phyloP scores from a whole-genome alignment of 176 grass and related monocot species.

The Phoenix roebelenii region DNA sequence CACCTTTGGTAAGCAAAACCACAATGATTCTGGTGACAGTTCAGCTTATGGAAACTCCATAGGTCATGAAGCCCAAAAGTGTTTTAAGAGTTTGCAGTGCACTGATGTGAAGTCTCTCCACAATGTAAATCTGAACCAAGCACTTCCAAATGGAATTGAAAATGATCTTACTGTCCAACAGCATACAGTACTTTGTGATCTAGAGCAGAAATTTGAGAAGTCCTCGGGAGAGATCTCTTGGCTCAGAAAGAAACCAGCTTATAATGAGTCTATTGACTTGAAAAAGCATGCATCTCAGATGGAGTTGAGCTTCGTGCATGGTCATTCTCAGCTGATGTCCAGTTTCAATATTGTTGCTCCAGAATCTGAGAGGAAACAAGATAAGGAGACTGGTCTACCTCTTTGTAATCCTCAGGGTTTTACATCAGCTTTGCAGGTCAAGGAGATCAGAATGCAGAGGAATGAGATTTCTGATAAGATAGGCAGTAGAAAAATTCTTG shows the following conservation, averaged over 20 bases:
- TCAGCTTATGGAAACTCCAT: neutral
- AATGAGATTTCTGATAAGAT: slow-evolving; percentile 7
- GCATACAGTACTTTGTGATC: slow-evolving; percentile 1
- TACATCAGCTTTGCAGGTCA: neutral
- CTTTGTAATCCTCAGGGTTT: neutral
- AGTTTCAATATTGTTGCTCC: slow-evolving; percentile 18
- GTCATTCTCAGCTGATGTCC: slow-evolving; percentile 14
- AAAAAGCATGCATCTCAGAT: slow-evolving; percentile 15
- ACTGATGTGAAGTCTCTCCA: neutral
- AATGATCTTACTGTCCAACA: slow-evolving; percentile 13
- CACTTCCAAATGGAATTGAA: slow-evolving; percentile 9
- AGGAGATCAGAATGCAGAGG: neutral
- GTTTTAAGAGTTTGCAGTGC: slow-evolving; percentile 13
- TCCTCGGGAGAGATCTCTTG: slow-evolving; percentile 17
- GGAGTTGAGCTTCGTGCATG: slow-evolving; percentile 16
- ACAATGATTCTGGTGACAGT: neutral
- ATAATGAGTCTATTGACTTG: slow-evolving; percentile 8
- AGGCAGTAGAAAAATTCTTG: slow-evolving; percentile 3
- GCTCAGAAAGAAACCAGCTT: slow-evolving; percentile 13
- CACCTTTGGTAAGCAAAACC: neutral
- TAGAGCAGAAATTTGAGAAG: slow-evolving; percentile 9
- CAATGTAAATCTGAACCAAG: slow-evolving; percentile 19
- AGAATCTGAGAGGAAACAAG: slow-evolving; percentile 1
- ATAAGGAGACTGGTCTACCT: slow-evolving; percentile 4
- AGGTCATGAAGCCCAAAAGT: neutral